Evolutionary conservation across 2,329 filamentous ascomycete genomes (phyloP).

Genomic region (Volutella citrinella): DNA sequence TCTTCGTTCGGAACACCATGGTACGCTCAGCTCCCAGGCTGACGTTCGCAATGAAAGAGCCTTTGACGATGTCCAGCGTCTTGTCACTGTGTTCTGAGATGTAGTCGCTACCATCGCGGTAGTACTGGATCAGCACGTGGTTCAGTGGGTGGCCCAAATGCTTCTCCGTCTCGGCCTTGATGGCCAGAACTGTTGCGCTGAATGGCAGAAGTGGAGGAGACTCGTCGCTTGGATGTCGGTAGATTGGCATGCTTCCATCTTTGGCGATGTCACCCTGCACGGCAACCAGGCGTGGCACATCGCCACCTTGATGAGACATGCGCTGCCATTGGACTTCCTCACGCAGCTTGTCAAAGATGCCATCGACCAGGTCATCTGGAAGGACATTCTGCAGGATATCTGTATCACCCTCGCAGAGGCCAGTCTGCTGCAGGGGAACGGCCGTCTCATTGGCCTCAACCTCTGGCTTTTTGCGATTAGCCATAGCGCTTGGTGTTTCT

Average conservation of each 20-base stretch:
- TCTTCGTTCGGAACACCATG: slow-evolving; percentile 87
- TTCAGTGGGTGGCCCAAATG: slow-evolving; percentile 79
- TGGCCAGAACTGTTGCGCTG: slow-evolving; percentile 65
- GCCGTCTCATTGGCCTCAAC: slow-evolving; percentile 7
- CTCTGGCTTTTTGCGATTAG: slow-evolving; percentile 5
- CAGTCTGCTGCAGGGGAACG: slow-evolving; percentile 36
- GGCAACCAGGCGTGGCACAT: slow-evolving; percentile 86
- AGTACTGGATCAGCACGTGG: slow-evolving; percentile 89
- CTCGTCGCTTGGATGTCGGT: slow-evolving; percentile 90
- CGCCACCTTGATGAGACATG: slow-evolving; percentile 89
- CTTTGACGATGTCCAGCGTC: slow-evolving; percentile 81
- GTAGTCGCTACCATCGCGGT: slow-evolving; percentile 83
- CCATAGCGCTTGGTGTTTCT: slow-evolving; percentile 3
- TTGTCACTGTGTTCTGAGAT: slow-evolving; percentile 98
- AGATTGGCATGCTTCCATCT: slow-evolving; percentile 80
- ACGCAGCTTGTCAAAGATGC: slow-evolving; percentile 67
- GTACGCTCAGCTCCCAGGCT: slow-evolving; percentile 89
- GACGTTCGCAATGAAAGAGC: slow-evolving; percentile 85
- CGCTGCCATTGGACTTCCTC: slow-evolving; percentile 81
- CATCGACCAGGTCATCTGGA: slow-evolving; percentile 49
- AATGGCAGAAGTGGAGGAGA: slow-evolving; percentile 76
- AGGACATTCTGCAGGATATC: slow-evolving; percentile 70
- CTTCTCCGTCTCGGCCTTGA: slow-evolving; percentile 67
- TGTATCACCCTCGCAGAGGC: slow-evolving; percentile 79
- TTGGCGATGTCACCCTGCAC: slow-evolving; percentile 72